Percentiles rank a stretch among this genome's conserved stretches.
phyloP scores from a whole-genome alignment of 2,329 filamentous ascomycete species.

The Fusarium duplospermum region DNA sequence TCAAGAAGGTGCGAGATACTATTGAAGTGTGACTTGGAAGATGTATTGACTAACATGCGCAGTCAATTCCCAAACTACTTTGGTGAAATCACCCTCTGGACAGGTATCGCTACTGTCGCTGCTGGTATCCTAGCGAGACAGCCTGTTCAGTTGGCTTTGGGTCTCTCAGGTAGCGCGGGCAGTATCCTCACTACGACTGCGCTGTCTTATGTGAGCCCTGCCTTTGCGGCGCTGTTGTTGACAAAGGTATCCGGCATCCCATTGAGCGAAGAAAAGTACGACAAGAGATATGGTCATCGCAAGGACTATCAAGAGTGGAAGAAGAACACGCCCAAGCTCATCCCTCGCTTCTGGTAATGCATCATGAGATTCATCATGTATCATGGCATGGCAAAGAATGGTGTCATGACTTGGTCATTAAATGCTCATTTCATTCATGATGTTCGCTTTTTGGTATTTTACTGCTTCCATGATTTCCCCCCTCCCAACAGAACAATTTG shows the following conservation, averaged over 20 bases:
- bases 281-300: constrained; percentile 70
- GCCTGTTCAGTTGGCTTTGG: constrained; percentile 68
- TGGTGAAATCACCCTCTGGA: constrained; percentile 77
- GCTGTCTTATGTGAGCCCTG: constrained; percentile 69
- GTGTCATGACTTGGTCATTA: constrained; percentile 40
- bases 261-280: constrained; percentile 76
- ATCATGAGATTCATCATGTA: constrained; percentile 26
- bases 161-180: constrained; percentile 58
- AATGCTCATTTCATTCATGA: constrained; percentile 41
- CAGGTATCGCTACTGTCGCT: constrained; percentile 70
- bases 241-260: constrained; percentile 73
- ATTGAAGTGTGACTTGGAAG: background rate
- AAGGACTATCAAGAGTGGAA: constrained; percentile 78
- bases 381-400: constrained; percentile 18
- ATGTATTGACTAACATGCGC: background rate
- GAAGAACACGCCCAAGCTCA: constrained; percentile 71
- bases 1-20: constrained; percentile 57
- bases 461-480: constrained; percentile 32
- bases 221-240: constrained; percentile 72
- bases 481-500: constrained; percentile 22
- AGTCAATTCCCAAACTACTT: constrained; percentile 77
- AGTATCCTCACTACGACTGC: constrained; percentile 47
- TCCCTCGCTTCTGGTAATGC: constrained; percentile 66
- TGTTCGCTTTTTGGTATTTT: constrained; percentile 37
- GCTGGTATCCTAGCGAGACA: constrained; percentile 66